Base-by-base conservation (phyloP, 805 yeast species). In the Pichia scutulata region DNA sequence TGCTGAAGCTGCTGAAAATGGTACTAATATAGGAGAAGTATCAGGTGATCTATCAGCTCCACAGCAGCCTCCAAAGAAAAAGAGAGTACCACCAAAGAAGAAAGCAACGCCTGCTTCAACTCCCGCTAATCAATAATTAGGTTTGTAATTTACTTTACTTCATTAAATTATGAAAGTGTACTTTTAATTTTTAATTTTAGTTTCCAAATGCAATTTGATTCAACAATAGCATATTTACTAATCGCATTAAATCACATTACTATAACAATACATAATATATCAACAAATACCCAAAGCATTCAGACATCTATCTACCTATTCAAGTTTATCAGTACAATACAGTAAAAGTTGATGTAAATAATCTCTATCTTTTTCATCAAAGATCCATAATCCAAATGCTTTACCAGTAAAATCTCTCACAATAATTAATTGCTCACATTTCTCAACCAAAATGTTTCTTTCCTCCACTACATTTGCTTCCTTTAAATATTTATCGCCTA, bases 351-450 rank as follows among this genome's bases (percentile, higher is more conserved):
- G 78, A 57, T 70, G 77, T 41, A 86, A 68, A 57, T 78, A 77
- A 43, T 74, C 75, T 63, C 92, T 72, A 59, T 85, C 90, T 8
- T 74, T 78, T 43, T 76, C 81, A 50, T 84, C 80, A 60, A 83
- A 86, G 21, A 86, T 74, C 93, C 93, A 86, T 44, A 86, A 68
- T 1, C 95, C 95, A 63, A 75, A 86, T 13, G 85, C 82, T 43
- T 83, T 86, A 22, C 85, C 89, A 46, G 77, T 69, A 46, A 82
- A 68, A 59, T 81, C 82, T 61, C 81, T 81, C 21, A 86, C 76
- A 49, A 86, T 86, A 40, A 86, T 78, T 61, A 85, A 71, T 50
- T 82, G 84, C 51, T 81, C 87, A 54, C 81, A 80, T 52, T 79
- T 74, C 56, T 86, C 92, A 37, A 82, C 80, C 44, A 81, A 80